phyloP scores from a whole-genome alignment of 192 early-diverging fungal genomes.

The Coemansia sp. region DNA sequence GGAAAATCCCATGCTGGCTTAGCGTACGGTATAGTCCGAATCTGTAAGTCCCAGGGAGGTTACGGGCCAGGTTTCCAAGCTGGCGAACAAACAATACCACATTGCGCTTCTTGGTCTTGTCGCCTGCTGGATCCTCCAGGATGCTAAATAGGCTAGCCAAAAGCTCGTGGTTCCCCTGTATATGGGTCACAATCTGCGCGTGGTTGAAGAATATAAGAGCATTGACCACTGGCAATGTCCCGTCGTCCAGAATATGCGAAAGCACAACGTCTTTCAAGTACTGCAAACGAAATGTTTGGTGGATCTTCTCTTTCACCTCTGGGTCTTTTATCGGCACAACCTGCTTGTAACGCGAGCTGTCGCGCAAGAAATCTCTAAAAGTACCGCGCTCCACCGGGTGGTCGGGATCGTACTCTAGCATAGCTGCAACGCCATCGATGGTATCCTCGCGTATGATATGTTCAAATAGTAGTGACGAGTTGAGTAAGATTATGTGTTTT shows the following conservation, averaged over 20 bases:
- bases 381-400: slow-evolving; percentile 67
- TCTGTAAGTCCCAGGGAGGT: slow-evolving; percentile 62
- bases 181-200: slow-evolving; percentile 75
- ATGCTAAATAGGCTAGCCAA: slow-evolving; percentile 71
- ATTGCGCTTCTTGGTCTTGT: slow-evolving; percentile 60
- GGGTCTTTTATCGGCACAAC: slow-evolving; percentile 78
- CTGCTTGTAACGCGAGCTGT: slow-evolving; percentile 63
- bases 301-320: slow-evolving; percentile 74
- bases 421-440: slow-evolving; percentile 70
- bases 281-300: slow-evolving; percentile 81
- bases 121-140: slow-evolving; percentile 37
- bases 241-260: slow-evolving; percentile 74
- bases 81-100: slow-evolving; percentile 81
- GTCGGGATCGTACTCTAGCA: slow-evolving; percentile 88
- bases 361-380: slow-evolving; percentile 70
- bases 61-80: slow-evolving; percentile 73
- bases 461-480: slow-evolving; percentile 74
- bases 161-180: slow-evolving; percentile 69
- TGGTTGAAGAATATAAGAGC: slow-evolving; percentile 81
- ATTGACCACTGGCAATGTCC: slow-evolving; percentile 67
- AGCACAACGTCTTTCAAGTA: slow-evolving; percentile 87
- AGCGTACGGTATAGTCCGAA: slow-evolving; percentile 67
- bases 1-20: slow-evolving; percentile 75
- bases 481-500: slow-evolving; percentile 73
- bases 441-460: slow-evolving; percentile 73